phyloP scores from a whole-genome alignment of 768 basidiomycete species.

The Pleurotus citrinopileatus region DNA sequence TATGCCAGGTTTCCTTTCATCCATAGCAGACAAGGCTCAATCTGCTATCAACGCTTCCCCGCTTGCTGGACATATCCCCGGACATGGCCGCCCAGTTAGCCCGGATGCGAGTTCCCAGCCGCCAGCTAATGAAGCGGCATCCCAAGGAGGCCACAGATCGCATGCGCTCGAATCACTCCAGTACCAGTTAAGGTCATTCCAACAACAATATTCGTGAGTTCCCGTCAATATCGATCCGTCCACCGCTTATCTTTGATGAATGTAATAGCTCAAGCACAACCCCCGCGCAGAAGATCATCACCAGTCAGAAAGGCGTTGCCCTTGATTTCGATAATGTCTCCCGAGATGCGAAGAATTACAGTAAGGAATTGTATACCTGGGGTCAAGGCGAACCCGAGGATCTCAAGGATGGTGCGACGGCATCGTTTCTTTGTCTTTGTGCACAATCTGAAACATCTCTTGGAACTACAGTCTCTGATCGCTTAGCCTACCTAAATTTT shows the following conservation, averaged over 20 bases:
- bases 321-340: constrained; percentile 69
- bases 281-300: constrained; percentile 78
- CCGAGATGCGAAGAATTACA: constrained; percentile 66
- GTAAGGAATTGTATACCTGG: constrained; percentile 87
- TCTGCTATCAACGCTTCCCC: constrained; percentile 62
- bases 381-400: constrained; percentile 71
- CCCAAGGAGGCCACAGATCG: constrained; percentile 43
- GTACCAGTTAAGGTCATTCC: constrained; percentile 68
- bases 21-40: constrained; percentile 77
- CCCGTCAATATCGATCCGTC: background rate
- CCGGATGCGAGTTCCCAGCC: constrained; percentile 37
- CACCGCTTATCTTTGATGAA: constrained; percentile 13
- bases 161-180: constrained; percentile 62
- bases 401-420: constrained; percentile 67
- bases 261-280: constrained; percentile 44
- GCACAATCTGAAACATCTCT: constrained; percentile 6
- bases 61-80: constrained; percentile 52
- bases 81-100: constrained; percentile 29
- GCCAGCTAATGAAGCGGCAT: constrained; percentile 39
- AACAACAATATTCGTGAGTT: constrained; percentile 71
- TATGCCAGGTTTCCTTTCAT: constrained; percentile 59
- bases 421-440: constrained; percentile 9
- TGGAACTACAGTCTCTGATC: constrained; percentile 80
- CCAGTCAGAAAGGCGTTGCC: constrained; percentile 72
- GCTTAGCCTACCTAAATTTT: constrained; percentile 80